phyloP scores from a whole-genome alignment of 1,284 basidiomycete species.

The Marasmius oreades region DNA sequence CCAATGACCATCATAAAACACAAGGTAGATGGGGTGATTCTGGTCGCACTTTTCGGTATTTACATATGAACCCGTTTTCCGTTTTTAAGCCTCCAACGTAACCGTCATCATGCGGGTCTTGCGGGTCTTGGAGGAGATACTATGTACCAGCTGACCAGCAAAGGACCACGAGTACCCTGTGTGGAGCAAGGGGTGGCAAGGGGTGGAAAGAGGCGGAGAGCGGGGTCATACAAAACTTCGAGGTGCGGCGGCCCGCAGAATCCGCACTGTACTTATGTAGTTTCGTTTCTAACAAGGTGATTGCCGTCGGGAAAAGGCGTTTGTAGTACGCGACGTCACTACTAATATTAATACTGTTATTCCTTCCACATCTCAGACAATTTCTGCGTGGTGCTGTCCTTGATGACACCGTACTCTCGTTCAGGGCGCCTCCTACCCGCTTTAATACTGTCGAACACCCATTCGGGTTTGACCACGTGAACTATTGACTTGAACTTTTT shows the following conservation, averaged over 20 bases:
- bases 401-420: constrained; percentile 48
- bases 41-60: not conserved
- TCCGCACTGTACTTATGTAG: too few species aligned
- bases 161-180: not conserved
- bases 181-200: not conserved
- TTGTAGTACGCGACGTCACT: too few species aligned
- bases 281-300: too few species aligned
- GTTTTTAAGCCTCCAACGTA: not conserved
- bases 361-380: constrained; percentile 23
- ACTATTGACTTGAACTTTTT: constrained; percentile 40
- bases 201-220: not conserved
- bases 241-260: too few species aligned
- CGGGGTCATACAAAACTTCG: too few species aligned
- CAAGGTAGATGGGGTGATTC: not conserved
- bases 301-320: too few species aligned
- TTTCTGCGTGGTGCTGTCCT: constrained; percentile 29
- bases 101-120: not conserved
- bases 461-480: constrained; percentile 66
- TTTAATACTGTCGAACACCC: constrained; percentile 63
- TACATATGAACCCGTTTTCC: not conserved
- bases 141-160: not conserved
- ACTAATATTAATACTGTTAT: too few species aligned
- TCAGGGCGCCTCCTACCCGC: constrained; percentile 56
- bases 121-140: not conserved
- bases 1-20: not conserved